Evolutionary conservation across 805 yeast species (phyloP).

Genomic region (Phaffomyces antillensis): DNA sequence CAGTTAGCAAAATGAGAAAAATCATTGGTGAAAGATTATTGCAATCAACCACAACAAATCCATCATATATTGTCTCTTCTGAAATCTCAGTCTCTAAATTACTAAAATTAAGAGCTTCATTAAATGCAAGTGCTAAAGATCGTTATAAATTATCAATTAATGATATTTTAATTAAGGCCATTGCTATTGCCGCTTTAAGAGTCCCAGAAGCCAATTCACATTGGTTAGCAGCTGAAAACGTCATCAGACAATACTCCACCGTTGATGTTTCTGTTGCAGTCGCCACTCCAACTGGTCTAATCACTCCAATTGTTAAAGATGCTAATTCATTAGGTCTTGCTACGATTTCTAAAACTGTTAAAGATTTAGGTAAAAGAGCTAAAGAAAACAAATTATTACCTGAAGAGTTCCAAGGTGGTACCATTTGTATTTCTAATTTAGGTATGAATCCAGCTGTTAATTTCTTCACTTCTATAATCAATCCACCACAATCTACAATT

Average conservation of each 20-base stretch:
- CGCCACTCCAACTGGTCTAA: conserved; percentile 94
- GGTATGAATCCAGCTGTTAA: conserved; percentile 97
- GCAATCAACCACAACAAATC: conserved; percentile 79
- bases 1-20: conserved; percentile 87
- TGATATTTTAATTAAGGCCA: conserved; percentile 90
- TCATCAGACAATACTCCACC: conserved; percentile 83
- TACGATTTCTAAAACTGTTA: conserved; percentile 72
- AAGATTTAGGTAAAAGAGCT: conserved; percentile 94
- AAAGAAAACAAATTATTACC: conserved; percentile 89
- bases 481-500: conserved; percentile 95
- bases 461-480: conserved; percentile 91
- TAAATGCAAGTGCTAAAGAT: conserved; percentile 80
- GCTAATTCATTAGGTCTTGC: conserved; percentile 86
- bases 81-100: conserved; percentile 82
- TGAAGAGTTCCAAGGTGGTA: conserved; percentile 98
- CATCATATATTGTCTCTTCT: conserved; percentile 89
- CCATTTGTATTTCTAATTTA: conserved; percentile 95
- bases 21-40: conserved; percentile 85
- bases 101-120: conserved; percentile 83
- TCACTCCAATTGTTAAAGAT: conserved; percentile 90
- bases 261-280: conserved; percentile 97
- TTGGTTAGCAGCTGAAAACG: conserved; percentile 84
- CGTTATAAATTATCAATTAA: conserved; percentile 88
- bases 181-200: conserved; percentile 81
- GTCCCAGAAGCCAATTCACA: conserved; percentile 93